Percentiles rank a stretch among this genome's conserved stretches.
phyloP scores from a whole-genome alignment of 1,284 basidiomycete species.

The Neolentinus lepideus region DNA sequence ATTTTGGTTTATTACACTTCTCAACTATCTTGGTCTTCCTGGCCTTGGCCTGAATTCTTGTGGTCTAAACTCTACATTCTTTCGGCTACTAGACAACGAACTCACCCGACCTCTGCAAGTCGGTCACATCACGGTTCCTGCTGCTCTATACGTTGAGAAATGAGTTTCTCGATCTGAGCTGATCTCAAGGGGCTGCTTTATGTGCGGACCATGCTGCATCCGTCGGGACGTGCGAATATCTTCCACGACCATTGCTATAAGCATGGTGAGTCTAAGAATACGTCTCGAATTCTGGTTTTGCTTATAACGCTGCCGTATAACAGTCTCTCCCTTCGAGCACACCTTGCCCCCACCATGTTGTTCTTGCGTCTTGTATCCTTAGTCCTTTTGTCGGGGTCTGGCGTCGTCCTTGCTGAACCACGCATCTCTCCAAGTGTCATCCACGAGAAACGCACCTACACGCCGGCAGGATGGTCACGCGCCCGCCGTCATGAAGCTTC shows the following conservation, averaged over 20 bases:
- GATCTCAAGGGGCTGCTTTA: neutral
- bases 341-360: neutral
- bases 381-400: neutral
- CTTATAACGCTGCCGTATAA: neutral
- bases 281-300: neutral
- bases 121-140: too few relatives aligned
- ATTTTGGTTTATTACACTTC: too few relatives aligned
- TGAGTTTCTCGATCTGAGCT: neutral
- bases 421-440: slow-evolving; percentile 16
- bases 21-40: too few relatives aligned
- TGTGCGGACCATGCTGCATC: neutral
- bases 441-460: slow-evolving; percentile 28
- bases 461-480: slow-evolving; percentile 29
- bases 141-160: too few relatives aligned
- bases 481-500: slow-evolving; percentile 23
- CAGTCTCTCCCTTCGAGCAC: neutral
- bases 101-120: too few relatives aligned
- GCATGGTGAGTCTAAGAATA: neutral
- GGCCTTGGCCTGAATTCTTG: too few relatives aligned
- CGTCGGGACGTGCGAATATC: neutral
- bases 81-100: too few relatives aligned
- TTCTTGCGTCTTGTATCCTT: neutral
- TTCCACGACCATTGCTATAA: neutral
- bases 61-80: too few relatives aligned
- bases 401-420: neutral